A percentile compares a stretch with the other conserved stretches of the same genome.
phyloP scores from a whole-genome alignment of 2,329 filamentous ascomycete genomes.

The Nigrospora oryzae region DNA sequence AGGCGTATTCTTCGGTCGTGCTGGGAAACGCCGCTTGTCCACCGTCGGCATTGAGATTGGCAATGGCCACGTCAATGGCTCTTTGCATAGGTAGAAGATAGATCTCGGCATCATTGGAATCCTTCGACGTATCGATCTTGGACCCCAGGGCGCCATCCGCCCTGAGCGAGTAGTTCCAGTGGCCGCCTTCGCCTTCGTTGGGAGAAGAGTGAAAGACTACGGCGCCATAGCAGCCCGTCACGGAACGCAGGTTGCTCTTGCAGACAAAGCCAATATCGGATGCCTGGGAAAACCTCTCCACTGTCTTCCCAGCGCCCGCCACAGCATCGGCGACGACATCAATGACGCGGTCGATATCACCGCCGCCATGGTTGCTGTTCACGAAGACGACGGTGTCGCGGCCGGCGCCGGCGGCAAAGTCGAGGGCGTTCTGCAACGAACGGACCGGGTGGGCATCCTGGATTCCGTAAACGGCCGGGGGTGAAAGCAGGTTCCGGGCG shows the following conservation, averaged over 20 bases:
- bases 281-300: constrained; percentile 44
- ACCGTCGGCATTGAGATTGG: constrained; percentile 35
- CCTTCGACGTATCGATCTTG: constrained; percentile 54
- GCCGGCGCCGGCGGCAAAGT: constrained; percentile 41
- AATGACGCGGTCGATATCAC: constrained; percentile 67
- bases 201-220: constrained; percentile 71
- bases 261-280: constrained; percentile 55
- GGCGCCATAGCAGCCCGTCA: constrained; percentile 65
- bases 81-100: constrained; percentile 74
- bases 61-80: constrained; percentile 68
- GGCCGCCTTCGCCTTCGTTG: constrained; percentile 51
- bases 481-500: constrained; percentile 75
- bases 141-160: constrained; percentile 63
- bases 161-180: constrained; percentile 83
- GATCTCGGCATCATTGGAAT: constrained; percentile 66
- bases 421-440: constrained; percentile 55
- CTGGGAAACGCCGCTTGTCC: constrained; percentile 25
- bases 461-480: constrained; percentile 68
- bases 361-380: constrained; percentile 61
- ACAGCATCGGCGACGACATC: constrained; percentile 51
- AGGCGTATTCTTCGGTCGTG: constrained; percentile 61
- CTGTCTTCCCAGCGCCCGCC: constrained; percentile 42
- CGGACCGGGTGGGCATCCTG: constrained; percentile 53
- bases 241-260: constrained; percentile 54
- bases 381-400: constrained; percentile 70